phyloP scores from a whole-genome alignment of 208 protist genomes.

The Wallacemonas sp. region DNA sequence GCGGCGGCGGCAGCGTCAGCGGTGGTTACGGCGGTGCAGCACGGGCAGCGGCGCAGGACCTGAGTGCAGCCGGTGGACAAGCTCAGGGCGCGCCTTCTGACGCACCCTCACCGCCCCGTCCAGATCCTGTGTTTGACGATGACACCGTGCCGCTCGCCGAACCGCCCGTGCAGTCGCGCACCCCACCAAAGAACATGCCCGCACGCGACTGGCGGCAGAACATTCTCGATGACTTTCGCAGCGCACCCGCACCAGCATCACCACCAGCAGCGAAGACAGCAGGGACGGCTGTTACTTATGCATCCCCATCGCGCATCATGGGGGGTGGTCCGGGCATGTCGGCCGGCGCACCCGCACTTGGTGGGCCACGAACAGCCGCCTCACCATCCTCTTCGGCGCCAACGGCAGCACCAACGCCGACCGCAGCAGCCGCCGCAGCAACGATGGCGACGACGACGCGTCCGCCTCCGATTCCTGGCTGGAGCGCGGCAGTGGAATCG shows the following conservation, averaged over 20 bases:
- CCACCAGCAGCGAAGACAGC: constrained; percentile 23
- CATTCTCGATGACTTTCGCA: constrained; percentile 15
- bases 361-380: no score
- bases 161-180: constrained; percentile 20
- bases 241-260: constrained; percentile 23
- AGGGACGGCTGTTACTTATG: no score
- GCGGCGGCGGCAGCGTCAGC: not conserved
- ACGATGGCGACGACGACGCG: constrained; percentile 17
- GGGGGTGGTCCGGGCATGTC: no score
- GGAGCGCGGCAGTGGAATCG: not conserved
- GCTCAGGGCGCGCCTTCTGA: not conserved
- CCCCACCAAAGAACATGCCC: constrained; percentile 18
- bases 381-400: no score
- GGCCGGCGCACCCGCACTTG: no score
- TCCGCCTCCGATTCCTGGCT: constrained; percentile 1
- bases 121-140: not conserved
- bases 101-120: constrained; percentile 1
- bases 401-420: no score
- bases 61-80: not conserved
- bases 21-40: not conserved
- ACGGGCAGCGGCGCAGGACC: not conserved
- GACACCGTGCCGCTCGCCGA: constrained; percentile 20
- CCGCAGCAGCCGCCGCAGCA: not conserved
- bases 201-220: constrained; percentile 16
- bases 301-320: no score